Evolutionary conservation across 345 rosid genomes (phyloP).

Genomic region (Populus ilicifolia): DNA sequence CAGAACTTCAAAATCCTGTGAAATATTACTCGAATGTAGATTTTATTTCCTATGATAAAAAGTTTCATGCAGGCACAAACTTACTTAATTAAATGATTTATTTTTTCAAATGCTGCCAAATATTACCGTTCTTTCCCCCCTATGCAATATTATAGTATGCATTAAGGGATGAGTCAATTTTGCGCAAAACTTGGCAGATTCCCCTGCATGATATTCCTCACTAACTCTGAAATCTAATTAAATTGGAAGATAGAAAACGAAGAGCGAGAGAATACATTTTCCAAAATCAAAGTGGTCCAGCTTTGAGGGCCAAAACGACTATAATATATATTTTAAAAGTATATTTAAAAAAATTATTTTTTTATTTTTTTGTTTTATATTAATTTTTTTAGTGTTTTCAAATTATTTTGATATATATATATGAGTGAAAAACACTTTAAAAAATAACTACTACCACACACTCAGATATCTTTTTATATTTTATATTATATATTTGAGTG

Average conservation of each 20-base stretch:
- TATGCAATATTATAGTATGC: background rate
- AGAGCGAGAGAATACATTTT: constrained; percentile 13
- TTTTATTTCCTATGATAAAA: background rate
- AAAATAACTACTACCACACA: fast-evolving
- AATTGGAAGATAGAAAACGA: constrained; percentile 4
- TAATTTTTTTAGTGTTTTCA: too few relatives aligned
- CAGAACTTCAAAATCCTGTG: background rate
- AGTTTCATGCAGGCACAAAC: background rate
- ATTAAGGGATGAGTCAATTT: background rate
- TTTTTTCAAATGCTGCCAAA: background rate
- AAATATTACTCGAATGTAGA: background rate
- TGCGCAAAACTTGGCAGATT: constrained; percentile 40
- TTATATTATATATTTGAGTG: background rate
- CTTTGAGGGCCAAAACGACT: background rate
- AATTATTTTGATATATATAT: too few relatives aligned
- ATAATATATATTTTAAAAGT: background rate
- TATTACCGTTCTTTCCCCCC: background rate
- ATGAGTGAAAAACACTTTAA: fast-evolving
- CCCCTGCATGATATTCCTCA: constrained; percentile 36
- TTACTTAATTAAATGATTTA: background rate
- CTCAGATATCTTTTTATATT: fast-evolving
- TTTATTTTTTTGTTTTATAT: too few relatives aligned
- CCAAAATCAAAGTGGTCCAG: constrained; percentile 39
- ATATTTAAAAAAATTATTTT: too few relatives aligned
- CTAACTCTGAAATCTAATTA: constrained; percentile 15